These are phyloP conservation scores for Cicer judaicum DNA, from an alignment of 306 rosid species.

Conservation along the genomic window DNA sequence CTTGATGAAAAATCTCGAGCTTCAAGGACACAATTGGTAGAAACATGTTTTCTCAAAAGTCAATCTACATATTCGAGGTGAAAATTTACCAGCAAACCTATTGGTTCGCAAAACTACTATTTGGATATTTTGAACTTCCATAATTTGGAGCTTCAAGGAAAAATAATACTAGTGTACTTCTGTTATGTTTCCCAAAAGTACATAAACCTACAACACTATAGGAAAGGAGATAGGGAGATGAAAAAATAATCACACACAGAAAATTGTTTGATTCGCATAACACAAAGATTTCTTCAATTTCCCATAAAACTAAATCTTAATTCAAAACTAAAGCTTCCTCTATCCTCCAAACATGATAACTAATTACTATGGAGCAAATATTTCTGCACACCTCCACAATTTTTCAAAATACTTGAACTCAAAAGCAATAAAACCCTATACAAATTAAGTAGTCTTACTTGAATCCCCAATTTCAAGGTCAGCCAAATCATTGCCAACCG, in stretches of 20 bases:
- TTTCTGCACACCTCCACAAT: constrained; percentile 19
- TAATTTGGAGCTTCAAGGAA: background rate
- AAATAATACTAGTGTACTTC: background rate
- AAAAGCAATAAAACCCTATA: constrained; percentile 36
- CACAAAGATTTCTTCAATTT: constrained; percentile 13
- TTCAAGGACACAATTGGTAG: constrained; percentile 61
- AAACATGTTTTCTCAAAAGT: constrained; percentile 61
- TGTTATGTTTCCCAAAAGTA: background rate
- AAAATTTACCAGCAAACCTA: constrained; percentile 46
- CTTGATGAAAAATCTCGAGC: constrained; percentile 79
- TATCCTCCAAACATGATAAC: constrained; percentile 1
- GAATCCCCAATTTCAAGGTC: constrained; percentile 71
- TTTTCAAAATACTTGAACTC: constrained; percentile 40
- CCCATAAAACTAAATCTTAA: background rate
- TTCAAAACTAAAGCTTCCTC: constrained; percentile 36
- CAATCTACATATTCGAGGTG: constrained; percentile 45
- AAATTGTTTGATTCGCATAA: constrained; percentile 21
- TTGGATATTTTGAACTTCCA: constrained; percentile 11
- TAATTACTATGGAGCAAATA: constrained; percentile 34
- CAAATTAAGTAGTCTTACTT: constrained; percentile 69
- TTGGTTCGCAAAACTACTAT: constrained; percentile 32
- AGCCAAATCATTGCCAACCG: constrained; percentile 64
- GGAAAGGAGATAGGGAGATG: no score
- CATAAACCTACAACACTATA: background rate
- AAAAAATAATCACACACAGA: background rate